Conservation (phyloP, 495 filamentous ascomycete genomes). For the Aspergillus steynii region DNA sequence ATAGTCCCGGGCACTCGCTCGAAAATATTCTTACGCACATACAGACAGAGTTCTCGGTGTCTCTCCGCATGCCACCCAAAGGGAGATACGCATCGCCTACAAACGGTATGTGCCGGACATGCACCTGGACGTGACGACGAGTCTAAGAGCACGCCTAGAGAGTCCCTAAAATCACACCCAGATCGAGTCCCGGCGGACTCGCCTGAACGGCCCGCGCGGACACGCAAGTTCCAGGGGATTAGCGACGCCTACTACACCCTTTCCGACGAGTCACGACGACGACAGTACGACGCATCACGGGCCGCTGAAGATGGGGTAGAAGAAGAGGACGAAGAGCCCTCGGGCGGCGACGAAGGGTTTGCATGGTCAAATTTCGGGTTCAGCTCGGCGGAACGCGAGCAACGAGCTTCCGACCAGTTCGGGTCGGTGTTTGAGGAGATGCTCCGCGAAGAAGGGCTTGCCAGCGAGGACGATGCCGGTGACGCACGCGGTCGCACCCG, state of each 20-base stretch:
- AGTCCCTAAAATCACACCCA: slow-evolving; percentile 91
- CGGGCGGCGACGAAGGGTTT: slow-evolving; percentile 47
- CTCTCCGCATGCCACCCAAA: slow-evolving; percentile 67
- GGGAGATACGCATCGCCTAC: slow-evolving; percentile 92
- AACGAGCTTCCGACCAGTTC: slow-evolving; percentile 74
- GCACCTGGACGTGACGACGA: neutral
- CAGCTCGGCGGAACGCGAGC: slow-evolving; percentile 42
- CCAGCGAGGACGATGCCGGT: slow-evolving; percentile 50
- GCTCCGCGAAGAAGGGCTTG: slow-evolving; percentile 89
- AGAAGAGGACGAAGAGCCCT: slow-evolving; percentile 59
- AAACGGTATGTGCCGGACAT: slow-evolving; percentile 61
- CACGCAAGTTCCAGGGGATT: slow-evolving; percentile 89
- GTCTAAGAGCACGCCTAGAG: slow-evolving; percentile 49
- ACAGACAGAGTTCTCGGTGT: slow-evolving; percentile 71
- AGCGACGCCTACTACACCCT: slow-evolving; percentile 99
- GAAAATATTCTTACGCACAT: neutral
- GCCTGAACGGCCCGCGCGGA: slow-evolving; percentile 78
- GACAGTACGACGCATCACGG: slow-evolving; percentile 83
- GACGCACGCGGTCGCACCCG: slow-evolving; percentile 27
- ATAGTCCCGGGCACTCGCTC: neutral
- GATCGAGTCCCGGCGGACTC: slow-evolving; percentile 86
- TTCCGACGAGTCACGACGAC: slow-evolving; percentile 74
- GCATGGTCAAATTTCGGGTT: slow-evolving; percentile 67
- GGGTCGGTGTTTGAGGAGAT: slow-evolving; percentile 95
- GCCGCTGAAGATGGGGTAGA: slow-evolving; percentile 50